Conservation (phyloP, 768 basidiomycete species). For the Coprinopsis sp. region DNA sequence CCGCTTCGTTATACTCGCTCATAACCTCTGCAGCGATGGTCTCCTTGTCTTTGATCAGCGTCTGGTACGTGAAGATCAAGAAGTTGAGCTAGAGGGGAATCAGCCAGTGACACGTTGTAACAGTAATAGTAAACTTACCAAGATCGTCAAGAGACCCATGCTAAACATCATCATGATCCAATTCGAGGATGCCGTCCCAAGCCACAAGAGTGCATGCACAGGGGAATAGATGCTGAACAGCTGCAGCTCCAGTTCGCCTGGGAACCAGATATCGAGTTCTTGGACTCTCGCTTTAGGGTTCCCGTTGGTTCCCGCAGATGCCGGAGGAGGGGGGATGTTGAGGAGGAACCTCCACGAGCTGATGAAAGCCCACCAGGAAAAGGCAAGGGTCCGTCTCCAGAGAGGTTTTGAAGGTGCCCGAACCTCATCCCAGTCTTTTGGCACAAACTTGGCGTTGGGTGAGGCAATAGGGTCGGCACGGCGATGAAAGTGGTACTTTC, state of each 20-base stretch:
- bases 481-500: conserved; percentile 63
- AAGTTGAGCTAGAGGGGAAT: conserved; percentile 37
- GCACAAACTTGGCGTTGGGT: conserved; percentile 63
- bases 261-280: conserved; percentile 75
- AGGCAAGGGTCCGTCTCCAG: conserved; percentile 41
- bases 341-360: conserved; percentile 64
- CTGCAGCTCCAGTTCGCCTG: conserved; percentile 63
- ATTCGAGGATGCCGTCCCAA: conserved; percentile 62
- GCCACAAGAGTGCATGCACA: conserved; percentile 69
- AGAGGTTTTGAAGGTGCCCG: conserved; percentile 40
- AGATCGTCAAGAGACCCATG: conserved; percentile 62
- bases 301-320: conserved; percentile 29
- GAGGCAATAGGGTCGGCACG: conserved; percentile 64
- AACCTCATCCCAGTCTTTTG: conserved; percentile 45
- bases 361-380: conserved; percentile 47
- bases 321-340: conserved; percentile 51
- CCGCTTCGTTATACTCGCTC: conserved; percentile 79
- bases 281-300: conserved; percentile 49
- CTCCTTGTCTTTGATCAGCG: conserved; percentile 67
- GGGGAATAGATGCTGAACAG: conserved; percentile 79
- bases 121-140: conserved; percentile 41
- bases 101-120: not conserved
- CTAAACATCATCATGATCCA: conserved; percentile 70
- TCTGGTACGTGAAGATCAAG: conserved; percentile 52
- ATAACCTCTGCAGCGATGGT: conserved; percentile 77